Conservation (phyloP, 1,284 basidiomycete genomes). For the Cutaneotrichosporon cavernicola region DNA sequence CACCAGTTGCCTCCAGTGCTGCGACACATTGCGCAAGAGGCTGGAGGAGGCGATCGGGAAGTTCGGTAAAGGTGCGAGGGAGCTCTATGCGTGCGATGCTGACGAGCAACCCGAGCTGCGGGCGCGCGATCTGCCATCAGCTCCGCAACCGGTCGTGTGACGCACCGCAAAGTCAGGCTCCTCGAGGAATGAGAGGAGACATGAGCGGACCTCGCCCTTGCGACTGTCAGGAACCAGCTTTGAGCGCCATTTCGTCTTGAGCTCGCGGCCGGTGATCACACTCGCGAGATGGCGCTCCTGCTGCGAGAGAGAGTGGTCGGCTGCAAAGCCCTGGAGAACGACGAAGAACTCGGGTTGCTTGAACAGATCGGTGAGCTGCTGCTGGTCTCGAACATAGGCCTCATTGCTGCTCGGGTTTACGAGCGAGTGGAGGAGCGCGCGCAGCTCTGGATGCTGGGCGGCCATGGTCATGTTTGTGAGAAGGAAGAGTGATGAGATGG, state of each 20-base stretch:
- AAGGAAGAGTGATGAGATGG: not conserved
- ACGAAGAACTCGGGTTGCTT: slow-evolving; percentile 50
- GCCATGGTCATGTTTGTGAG: slow-evolving; percentile 5
- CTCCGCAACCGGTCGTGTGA: slow-evolving; percentile 5
- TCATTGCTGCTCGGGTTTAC: slow-evolving; percentile 41
- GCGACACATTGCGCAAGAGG: slow-evolving; percentile 41
- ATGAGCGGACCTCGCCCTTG: slow-evolving; percentile 46
- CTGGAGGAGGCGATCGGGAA: slow-evolving; percentile 44
- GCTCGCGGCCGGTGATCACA: slow-evolving; percentile 48
- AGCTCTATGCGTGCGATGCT: slow-evolving; percentile 50
- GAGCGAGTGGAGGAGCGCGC: slow-evolving; percentile 38
- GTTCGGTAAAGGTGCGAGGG: slow-evolving; percentile 42
- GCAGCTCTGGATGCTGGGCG: slow-evolving; percentile 9
- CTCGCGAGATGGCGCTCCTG: slow-evolving; percentile 48
- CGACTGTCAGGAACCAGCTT: slow-evolving; percentile 47
- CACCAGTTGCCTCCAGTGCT: slow-evolving; percentile 27
- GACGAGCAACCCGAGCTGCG: slow-evolving; percentile 49
- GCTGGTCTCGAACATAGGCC: slow-evolving; percentile 43
- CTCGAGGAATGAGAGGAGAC: slow-evolving; percentile 50
- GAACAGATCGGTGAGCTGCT: slow-evolving; percentile 40
- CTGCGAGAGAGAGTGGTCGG: slow-evolving; percentile 37
- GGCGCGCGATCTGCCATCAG: slow-evolving; percentile 45
- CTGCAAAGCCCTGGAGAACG: slow-evolving; percentile 44
- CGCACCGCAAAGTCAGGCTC: slow-evolving; percentile 44
- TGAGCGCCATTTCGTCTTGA: slow-evolving; percentile 52